Conservation (phyloP, 352 stramenopile species). For the Lagenidium giganteum region DNA sequence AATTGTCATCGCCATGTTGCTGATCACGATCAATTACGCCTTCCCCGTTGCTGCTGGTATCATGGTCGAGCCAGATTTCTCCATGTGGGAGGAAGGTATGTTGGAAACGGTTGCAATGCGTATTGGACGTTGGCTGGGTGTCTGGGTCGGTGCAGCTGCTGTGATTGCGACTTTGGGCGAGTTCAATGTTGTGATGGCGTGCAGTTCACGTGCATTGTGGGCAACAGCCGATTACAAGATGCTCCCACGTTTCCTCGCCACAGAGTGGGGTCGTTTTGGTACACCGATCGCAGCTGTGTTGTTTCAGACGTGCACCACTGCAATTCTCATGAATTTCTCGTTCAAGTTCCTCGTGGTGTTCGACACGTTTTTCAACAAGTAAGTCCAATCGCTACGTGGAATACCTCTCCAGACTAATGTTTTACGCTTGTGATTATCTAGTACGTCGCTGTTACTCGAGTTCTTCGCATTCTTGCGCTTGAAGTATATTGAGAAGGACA, state of each 20-base stretch:
- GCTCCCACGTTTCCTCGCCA: slow-evolving; percentile 53
- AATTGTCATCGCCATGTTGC: slow-evolving; percentile 71
- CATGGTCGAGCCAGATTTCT: slow-evolving; percentile 71
- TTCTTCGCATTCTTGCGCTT: slow-evolving; percentile 82
- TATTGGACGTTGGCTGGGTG: slow-evolving; percentile 64
- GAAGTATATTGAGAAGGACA: slow-evolving; percentile 78
- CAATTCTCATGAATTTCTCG: slow-evolving; percentile 81
- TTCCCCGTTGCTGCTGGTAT: slow-evolving; percentile 78
- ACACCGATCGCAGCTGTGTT: slow-evolving; percentile 74
- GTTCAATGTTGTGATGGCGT: slow-evolving; percentile 86
- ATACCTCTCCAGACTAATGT: slow-evolving; percentile 2
- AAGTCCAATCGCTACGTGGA: slow-evolving; percentile 15
- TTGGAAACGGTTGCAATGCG: slow-evolving; percentile 75
- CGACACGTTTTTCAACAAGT: slow-evolving; percentile 89
- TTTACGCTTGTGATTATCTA: slow-evolving; percentile 19
- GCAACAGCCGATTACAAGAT: slow-evolving; percentile 82
- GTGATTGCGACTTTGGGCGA: slow-evolving; percentile 78
- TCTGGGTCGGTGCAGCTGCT: slow-evolving; percentile 75
- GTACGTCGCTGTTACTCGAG: slow-evolving; percentile 61
- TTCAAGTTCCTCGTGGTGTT: slow-evolving; percentile 80
- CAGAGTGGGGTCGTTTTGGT: slow-evolving; percentile 71
- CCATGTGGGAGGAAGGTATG: slow-evolving; percentile 64
- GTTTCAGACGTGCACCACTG: slow-evolving; percentile 70
- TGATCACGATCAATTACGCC: slow-evolving; percentile 85
- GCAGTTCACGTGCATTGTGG: slow-evolving; percentile 76